These are phyloP conservation scores for Plectosphaerella plurivora DNA, from an alignment of 2,329 filamentous ascomycete species.

Conservation along the genomic window DNA sequence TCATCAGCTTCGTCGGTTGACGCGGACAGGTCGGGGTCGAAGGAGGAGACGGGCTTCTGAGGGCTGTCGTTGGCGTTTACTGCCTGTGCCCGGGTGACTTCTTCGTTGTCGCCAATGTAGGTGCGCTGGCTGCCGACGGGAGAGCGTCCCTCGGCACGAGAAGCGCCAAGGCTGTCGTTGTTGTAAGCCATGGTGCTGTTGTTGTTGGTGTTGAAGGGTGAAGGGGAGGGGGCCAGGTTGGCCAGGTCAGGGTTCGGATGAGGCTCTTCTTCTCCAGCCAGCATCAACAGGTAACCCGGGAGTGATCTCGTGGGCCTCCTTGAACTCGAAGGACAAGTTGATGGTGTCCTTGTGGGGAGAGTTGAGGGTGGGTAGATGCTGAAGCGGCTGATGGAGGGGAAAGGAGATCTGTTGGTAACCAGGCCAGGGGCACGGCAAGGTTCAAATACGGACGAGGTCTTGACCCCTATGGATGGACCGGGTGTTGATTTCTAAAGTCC, in stretches of 20 bases:
- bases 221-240: no score
- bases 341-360: no score
- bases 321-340: no score
- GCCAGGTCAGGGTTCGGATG: not conserved
- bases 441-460: not conserved
- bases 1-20: conserved; percentile 5
- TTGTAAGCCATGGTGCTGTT: not conserved
- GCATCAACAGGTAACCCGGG: not conserved
- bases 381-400: no score
- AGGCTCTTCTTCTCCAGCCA: not conserved
- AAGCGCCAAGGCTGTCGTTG: not conserved
- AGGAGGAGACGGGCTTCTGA: not conserved
- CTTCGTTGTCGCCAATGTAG: conserved; percentile 6
- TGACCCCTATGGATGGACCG: not conserved
- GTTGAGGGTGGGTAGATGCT: no score
- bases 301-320: no score
- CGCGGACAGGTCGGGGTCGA: conserved; percentile 2
- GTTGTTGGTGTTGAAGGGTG: not conserved
- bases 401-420: no score
- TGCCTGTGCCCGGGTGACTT: not conserved
- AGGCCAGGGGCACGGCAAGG: not conserved
- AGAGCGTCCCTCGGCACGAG: not conserved
- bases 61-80: not conserved
- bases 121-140: conserved; percentile 10
- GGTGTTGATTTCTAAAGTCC: not conserved